Evolutionary conservation across 768 basidiomycete genomes (phyloP), one percentile per base, ranked within the genome.

Genomic region (Epithele typhae): DNA sequence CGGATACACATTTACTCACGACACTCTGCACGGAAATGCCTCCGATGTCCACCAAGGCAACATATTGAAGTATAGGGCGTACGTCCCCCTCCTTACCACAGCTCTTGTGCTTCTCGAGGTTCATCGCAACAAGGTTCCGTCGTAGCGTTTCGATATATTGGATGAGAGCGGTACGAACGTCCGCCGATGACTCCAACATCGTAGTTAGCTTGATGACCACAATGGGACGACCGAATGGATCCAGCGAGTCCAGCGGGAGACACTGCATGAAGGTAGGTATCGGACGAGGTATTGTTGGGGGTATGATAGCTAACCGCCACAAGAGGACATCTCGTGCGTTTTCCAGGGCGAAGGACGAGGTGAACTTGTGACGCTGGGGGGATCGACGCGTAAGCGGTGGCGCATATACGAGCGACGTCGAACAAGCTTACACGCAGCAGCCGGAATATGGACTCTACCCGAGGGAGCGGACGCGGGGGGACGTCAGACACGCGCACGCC

Each of bases 181-280:
- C 61, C 43, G 71, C 69, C 21, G 68, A 43, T 35, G 61, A 51
- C 23, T 68, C 64, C 27, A 67, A 64, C 43, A 84, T 61, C 39
- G 70, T 62, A 1, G 69, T 60, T 4, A 76, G 66, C 53, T 70
- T 69, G 50, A 87, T 56, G 22, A 85, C 61, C 45, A 88, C 61
- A 19, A 87, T 73, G 3, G 87, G 87, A 27, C 82, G 75, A 32
- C 81, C 78, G 48, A 82, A 74, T 9, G 79, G 78, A 62, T 88
- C 87, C 32, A 64, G 66, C 45, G 73, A 67, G 23, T 66, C 61
- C 36, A 64, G 55, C 5, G 85, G 84, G 42, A 87, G 74, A 55
- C 78, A 81, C 37, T 68, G 72, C 30, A 85, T 55, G 45, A 57
- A 51, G 17, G 58, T 45, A 53, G 53, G 46, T 57, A 54, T 24